Evolutionary conservation across 352 stramenopile genomes (phyloP), one percentile per base, ranked within the genome.

Genomic region (Phytopythium helicoides): DNA sequence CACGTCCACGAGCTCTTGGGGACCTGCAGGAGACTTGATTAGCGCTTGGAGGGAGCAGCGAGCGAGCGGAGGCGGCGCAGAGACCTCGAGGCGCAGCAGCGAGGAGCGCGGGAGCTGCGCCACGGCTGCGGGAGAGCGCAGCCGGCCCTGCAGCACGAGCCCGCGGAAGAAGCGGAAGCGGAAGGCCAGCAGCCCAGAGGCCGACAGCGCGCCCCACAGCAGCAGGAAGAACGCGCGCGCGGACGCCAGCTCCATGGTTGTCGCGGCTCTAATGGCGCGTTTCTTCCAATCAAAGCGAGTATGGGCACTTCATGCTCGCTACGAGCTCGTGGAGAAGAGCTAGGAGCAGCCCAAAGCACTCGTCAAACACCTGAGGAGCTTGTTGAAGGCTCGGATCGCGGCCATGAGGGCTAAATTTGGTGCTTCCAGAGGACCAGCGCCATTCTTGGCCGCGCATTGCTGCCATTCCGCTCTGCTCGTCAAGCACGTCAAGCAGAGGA

Each of bases 1-100:
- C 73, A 84, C 55, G 73, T 89, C 76, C 75, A 92, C 26, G 62
- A 71, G 35, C 70, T 71, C 56, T 91, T 91, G 16, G 60, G 50
- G 12, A 67, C 35, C 58, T 66, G 33, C n/a, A n/a, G n/a, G n/a
- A n/a, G n/a, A n/a, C n/a, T n/a, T n/a, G n/a, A n/a, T n/a, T n/a
- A n/a, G n/a, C n/a, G n/a, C n/a, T n/a, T n/a, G n/a, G n/a, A n/a
- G n/a, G 39, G 11, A 31, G 21, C 10, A 28, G 23, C 41, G 10
- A 1, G 9, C 0, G n/a, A n/a, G 0, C 41, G 23, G 41, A 7
- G 3, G 18, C 18, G 1, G n/a, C 6, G 3, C 31, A 38, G 46
- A 19, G 46, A 78, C 59, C 38, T 84, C 73, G 39, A 84, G 28
- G 18, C 47, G 55, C 25, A 84, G 47, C 22, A 83, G 40, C 19